Conservation (phyloP, 2,329 filamentous ascomycete genomes). For the Alternaria sp. region DNA sequence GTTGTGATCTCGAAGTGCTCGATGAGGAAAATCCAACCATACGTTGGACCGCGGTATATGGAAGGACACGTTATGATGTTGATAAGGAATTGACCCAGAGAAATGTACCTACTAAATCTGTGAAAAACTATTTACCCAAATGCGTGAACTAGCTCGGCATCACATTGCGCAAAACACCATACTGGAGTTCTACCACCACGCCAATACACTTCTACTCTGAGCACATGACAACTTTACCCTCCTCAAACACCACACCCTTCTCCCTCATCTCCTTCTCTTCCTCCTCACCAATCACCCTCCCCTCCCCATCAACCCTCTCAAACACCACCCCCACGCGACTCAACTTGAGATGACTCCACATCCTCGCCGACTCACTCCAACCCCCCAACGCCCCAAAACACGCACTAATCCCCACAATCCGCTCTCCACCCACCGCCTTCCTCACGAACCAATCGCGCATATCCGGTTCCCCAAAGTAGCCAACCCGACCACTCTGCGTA, state of each 20-base stretch:
- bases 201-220: background rate
- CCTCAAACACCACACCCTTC: background rate
- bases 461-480: slow-evolving; percentile 14
- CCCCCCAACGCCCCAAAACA: slow-evolving; percentile 16
- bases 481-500: slow-evolving; percentile 19
- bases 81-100: fast-evolving
- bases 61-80: background rate
- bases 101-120: background rate
- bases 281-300: background rate
- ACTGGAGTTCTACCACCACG: background rate
- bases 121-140: background rate
- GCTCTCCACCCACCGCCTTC: slow-evolving; percentile 11
- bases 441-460: slow-evolving; percentile 9
- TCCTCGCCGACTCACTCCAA: slow-evolving; percentile 10
- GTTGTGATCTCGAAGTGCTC: background rate
- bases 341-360: slow-evolving; percentile 12
- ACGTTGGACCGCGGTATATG: background rate
- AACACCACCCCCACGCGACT: slow-evolving; percentile 5
- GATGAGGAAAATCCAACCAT: background rate
- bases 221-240: background rate
- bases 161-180: background rate
- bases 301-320: background rate
- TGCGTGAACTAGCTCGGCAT: background rate
- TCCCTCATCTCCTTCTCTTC: too few relatives aligned
- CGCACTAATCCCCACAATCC: slow-evolving; percentile 11